Percentiles rank a stretch among this genome's conserved stretches.
phyloP scores from a whole-genome alignment of 2,329 filamentous ascomycete species.

The Xylaria sp. region DNA sequence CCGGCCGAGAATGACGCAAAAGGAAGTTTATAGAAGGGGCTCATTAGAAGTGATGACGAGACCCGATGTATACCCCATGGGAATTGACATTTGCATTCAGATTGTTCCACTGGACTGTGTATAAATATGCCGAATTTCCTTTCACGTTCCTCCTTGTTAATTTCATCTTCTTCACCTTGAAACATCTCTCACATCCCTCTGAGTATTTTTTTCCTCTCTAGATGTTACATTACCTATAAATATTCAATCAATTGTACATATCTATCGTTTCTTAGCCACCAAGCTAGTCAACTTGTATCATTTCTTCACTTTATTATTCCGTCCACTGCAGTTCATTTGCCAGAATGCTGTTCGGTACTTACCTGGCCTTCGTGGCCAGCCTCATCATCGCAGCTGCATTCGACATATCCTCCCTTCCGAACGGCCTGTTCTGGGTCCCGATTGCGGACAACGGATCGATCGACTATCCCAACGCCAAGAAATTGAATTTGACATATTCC shows the following conservation, averaged over 20 bases:
- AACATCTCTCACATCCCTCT: not conserved
- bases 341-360: not conserved
- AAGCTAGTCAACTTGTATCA: not conserved
- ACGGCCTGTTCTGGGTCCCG: conserved; percentile 13
- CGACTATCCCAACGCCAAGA: conserved; percentile 1
- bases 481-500: not conserved
- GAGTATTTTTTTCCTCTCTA: too few species aligned
- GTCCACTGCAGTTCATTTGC: not conserved
- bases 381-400: not conserved
- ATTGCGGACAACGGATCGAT: not conserved
- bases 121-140: not conserved
- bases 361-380: not conserved
- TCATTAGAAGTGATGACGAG: not conserved
- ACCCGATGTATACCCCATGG: not conserved
- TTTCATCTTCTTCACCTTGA: not conserved
- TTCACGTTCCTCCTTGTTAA: not conserved
- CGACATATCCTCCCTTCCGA: not conserved
- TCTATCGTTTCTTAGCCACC: not conserved
- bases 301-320: not conserved
- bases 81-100: not conserved
- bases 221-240: too few species aligned
- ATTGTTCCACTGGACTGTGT: not conserved
- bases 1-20: not conserved
- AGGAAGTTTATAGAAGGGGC: not conserved
- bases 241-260: too few species aligned